Percentiles rank a stretch among this genome's conserved stretches.
Evolutionary conservation across 1,139 yeast species (phyloP).

Genomic region (Kurtzmaniella quercitrusa): DNA sequence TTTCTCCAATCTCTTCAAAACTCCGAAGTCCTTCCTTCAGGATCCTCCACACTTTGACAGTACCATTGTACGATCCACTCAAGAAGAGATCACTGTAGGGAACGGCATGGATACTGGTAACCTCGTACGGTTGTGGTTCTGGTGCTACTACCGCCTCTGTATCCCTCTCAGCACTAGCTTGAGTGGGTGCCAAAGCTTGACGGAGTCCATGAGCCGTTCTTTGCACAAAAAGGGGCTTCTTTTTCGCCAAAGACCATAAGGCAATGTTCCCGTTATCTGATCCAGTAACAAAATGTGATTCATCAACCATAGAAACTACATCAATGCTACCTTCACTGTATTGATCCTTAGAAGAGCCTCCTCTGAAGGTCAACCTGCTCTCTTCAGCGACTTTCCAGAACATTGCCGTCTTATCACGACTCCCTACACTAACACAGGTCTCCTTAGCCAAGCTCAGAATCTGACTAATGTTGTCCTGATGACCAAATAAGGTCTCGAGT

Average conservation of each 20-base stretch:
- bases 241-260: constrained; percentile 85
- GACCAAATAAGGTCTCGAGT: constrained; percentile 88
- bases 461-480: constrained; percentile 84
- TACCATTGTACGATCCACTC: constrained; percentile 86
- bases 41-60: constrained; percentile 71
- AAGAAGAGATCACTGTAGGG: constrained; percentile 86
- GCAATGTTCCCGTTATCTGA: constrained; percentile 88
- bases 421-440: constrained; percentile 92
- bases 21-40: constrained; percentile 54
- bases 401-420: constrained; percentile 92
- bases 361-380: constrained; percentile 87
- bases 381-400: constrained; percentile 97
- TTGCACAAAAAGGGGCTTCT: constrained; percentile 72
- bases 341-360: constrained; percentile 63
- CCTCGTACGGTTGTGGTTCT: constrained; percentile 73
- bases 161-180: constrained; percentile 67
- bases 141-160: constrained; percentile 54
- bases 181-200: constrained; percentile 40
- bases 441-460: constrained; percentile 78
- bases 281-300: constrained; percentile 88
- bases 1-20: constrained; percentile 51
- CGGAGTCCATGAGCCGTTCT: constrained; percentile 78
- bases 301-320: constrained; percentile 87
- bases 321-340: constrained; percentile 86
- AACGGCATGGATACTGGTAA: constrained; percentile 77